Conservation (phyloP, 345 rosid species). For the Eucalyptus melliodora region DNA sequence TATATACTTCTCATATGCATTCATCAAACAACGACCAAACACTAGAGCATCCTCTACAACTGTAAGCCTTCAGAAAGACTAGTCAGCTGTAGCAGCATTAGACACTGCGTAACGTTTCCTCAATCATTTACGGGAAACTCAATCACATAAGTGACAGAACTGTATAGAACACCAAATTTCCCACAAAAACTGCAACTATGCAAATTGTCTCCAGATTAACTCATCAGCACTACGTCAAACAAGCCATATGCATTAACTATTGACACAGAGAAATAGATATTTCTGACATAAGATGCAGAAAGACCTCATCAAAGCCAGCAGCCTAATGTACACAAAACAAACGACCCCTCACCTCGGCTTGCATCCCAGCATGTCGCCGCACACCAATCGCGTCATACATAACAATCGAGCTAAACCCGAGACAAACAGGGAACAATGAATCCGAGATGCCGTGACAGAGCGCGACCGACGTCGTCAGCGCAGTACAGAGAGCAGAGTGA, state of each 20-base stretch:
- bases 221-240: neutral
- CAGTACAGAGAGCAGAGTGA: slow-evolving; percentile 81
- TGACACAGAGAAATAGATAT: neutral
- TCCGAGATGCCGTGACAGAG: slow-evolving; percentile 85
- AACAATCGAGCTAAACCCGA: slow-evolving; percentile 87
- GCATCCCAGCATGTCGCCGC: slow-evolving; percentile 96
- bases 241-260: neutral
- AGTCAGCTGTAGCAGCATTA: neutral
- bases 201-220: neutral
- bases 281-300: neutral
- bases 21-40: neutral
- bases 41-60: neutral
- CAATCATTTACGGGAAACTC: neutral
- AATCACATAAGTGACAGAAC: neutral
- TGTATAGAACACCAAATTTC: neutral
- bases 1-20: neutral
- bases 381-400: slow-evolving; percentile 97
- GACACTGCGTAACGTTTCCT: neutral
- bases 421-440: slow-evolving; percentile 85
- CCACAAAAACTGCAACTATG: neutral
- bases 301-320: neutral
- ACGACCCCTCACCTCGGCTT: slow-evolving; percentile 60
- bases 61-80: neutral
- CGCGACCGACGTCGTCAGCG: slow-evolving; percentile 91
- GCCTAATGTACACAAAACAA: neutral